A percentile compares a stretch with the other conserved stretches of the same genome.
phyloP scores from a whole-genome alignment of 2,329 filamentous ascomycete genomes.

The Pseudopithomyces chartarum region DNA sequence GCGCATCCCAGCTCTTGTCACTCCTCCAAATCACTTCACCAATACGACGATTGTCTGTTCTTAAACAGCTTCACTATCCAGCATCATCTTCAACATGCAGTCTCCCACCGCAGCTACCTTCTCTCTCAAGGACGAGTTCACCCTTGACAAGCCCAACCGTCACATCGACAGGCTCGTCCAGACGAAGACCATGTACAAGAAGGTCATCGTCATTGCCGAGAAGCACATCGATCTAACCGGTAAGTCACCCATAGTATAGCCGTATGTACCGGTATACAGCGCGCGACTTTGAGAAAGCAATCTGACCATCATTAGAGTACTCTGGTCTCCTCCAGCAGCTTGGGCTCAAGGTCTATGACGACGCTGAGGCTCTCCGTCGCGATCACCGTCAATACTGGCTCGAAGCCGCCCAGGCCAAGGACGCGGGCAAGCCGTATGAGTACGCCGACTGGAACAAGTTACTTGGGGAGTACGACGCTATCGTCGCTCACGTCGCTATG shows the following conservation, averaged over 20 bases:
- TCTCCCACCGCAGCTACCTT: not conserved
- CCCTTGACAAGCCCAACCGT: not conserved
- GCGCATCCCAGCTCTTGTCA: too few species aligned
- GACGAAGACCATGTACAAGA: constrained; percentile 23
- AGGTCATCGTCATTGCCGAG: constrained; percentile 42
- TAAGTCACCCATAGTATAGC: not conserved
- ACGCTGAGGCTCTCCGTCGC: constrained; percentile 41
- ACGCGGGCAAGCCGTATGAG: constrained; percentile 28
- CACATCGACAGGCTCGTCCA: constrained; percentile 13
- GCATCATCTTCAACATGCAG: not conserved
- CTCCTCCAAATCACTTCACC: not conserved
- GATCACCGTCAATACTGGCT: constrained; percentile 42
- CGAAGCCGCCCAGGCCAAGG: constrained; percentile 41
- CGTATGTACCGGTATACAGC: not conserved
- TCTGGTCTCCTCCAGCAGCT: constrained; percentile 36
- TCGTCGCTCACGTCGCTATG: constrained; percentile 16
- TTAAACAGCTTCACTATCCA: not conserved
- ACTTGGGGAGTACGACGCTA: constrained; percentile 37
- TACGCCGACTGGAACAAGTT: constrained; percentile 41
- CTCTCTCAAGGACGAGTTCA: not conserved
- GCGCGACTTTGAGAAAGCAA: not conserved
- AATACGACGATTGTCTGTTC: not conserved
- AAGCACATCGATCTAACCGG: constrained; percentile 43
- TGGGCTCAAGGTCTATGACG: constrained; percentile 40
- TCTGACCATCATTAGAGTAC: constrained; percentile 21